These are phyloP conservation scores for Oxytropis ochrocephala DNA, from an alignment of 306 rosid genomes.

Conservation along the genomic window DNA sequence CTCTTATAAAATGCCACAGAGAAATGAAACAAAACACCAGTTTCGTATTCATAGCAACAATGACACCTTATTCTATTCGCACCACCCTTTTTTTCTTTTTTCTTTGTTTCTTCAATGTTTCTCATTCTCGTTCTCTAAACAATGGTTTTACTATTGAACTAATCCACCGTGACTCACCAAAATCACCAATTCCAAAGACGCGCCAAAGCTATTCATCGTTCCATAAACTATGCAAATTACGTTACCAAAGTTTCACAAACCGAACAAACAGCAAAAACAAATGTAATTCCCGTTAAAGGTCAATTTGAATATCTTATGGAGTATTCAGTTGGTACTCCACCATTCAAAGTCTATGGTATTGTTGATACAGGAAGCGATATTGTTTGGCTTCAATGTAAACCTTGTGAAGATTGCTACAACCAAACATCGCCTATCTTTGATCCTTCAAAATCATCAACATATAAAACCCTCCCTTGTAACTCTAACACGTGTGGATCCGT, in stretches of 20 bases:
- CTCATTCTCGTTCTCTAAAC: too few species aligned
- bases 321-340: constrained; percentile 48
- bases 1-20: too few species aligned
- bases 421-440: constrained; percentile 37
- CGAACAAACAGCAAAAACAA: not conserved
- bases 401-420: constrained; percentile 34
- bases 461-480: not conserved
- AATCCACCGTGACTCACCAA: too few species aligned
- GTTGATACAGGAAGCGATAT: constrained; percentile 58
- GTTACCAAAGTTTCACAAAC: not conserved
- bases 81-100: rapidly evolving
- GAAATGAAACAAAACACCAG: too few species aligned
- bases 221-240: not conserved
- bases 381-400: constrained; percentile 53
- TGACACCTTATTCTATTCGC: too few species aligned
- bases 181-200: too few species aligned
- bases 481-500: not conserved
- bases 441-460: constrained; percentile 33
- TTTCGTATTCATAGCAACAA: too few species aligned
- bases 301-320: constrained; percentile 45
- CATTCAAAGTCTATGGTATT: constrained; percentile 23
- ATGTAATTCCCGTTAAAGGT: not conserved
- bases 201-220: too few species aligned
- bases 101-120: too few species aligned
- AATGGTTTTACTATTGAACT: too few species aligned